phyloP scores from a whole-genome alignment of 2,329 filamentous ascomycete genomes.

The Hymenoscyphus infarciens region DNA sequence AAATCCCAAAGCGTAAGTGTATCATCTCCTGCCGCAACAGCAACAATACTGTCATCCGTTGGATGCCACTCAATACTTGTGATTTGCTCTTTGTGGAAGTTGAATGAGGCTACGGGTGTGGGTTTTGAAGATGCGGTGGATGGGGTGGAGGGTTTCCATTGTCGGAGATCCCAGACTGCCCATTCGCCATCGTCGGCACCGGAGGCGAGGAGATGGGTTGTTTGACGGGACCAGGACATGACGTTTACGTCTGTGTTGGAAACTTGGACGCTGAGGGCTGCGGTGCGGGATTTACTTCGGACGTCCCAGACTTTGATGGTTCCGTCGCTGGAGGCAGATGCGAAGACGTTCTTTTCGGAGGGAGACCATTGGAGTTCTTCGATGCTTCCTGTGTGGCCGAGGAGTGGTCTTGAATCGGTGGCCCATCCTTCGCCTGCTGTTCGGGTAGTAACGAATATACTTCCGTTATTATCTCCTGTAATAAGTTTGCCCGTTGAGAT shows the following conservation, averaged over 20 bases:
- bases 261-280: slow-evolving; percentile 83
- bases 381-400: slow-evolving; percentile 78
- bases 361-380: slow-evolving; percentile 98
- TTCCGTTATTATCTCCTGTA: slow-evolving; percentile 86
- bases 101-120: slow-evolving; percentile 85
- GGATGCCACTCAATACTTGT: slow-evolving; percentile 97
- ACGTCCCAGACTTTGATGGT: slow-evolving; percentile 96
- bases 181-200: slow-evolving; percentile 92
- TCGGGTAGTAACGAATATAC: slow-evolving; percentile 83
- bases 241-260: slow-evolving; percentile 90
- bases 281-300: slow-evolving; percentile 80
- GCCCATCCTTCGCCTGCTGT: slow-evolving; percentile 87
- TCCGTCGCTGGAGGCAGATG: slow-evolving; percentile 89
- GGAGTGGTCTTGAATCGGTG: slow-evolving; percentile 79
- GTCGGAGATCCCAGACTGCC: slow-evolving; percentile 93
- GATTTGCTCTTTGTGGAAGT: slow-evolving; percentile 94
- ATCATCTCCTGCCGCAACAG: slow-evolving; percentile 87
- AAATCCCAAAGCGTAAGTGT: slow-evolving; percentile 96
- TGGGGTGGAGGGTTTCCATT: slow-evolving; percentile 72
- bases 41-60: slow-evolving; percentile 91
- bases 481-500: slow-evolving; percentile 79
- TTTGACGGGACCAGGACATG: slow-evolving; percentile 89
- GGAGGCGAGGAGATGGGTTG: slow-evolving; percentile 82
- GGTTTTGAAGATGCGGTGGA: slow-evolving; percentile 49
- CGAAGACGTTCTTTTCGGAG: slow-evolving; percentile 87